phyloP scores from a whole-genome alignment of 495 filamentous ascomycete genomes.

The Trichoderma reesei region DNA sequence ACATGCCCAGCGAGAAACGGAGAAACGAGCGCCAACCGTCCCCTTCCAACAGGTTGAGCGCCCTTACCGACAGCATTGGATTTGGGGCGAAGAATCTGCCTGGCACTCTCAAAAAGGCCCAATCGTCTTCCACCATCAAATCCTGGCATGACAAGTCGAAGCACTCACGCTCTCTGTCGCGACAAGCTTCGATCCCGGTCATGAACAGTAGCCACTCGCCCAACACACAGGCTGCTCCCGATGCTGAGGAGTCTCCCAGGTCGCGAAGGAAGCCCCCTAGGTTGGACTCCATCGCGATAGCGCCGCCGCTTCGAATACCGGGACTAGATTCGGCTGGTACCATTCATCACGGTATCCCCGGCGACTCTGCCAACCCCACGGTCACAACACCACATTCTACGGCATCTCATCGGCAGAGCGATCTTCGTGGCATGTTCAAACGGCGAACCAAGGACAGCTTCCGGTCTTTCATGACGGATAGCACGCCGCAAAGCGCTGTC shows the following conservation, averaged over 20 bases:
- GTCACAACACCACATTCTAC: not conserved
- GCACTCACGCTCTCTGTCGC: conserved; percentile 41
- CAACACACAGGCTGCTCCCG: conserved; percentile 31
- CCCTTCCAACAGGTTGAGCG: not conserved
- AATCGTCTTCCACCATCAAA: conserved; percentile 41
- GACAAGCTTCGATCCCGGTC: conserved; percentile 45
- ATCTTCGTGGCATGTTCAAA: not conserved
- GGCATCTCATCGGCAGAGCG: not conserved
- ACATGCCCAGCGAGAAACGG: not conserved
- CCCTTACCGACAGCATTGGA: not conserved
- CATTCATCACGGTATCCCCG: not conserved
- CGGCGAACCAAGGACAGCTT: conserved; percentile 1
- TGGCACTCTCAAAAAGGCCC: conserved; percentile 20
- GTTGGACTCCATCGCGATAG: conserved; percentile 34
- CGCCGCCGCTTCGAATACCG: conserved; percentile 14
- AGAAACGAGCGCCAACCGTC: not conserved
- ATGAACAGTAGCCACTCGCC: conserved; percentile 43
- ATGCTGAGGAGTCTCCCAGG: conserved; percentile 24
- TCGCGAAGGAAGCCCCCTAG: conserved; percentile 39
- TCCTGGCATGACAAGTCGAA: conserved; percentile 44
- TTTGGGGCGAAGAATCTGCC: not conserved
- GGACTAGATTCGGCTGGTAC: conserved; percentile 13
- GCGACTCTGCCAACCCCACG: not conserved
- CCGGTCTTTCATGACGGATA: not conserved
- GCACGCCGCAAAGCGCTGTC: not conserved